Percentiles rank a stretch among this genome's conserved stretches.
Conservation (phyloP, 495 filamentous ascomycete species). For the Xylaria castorea region DNA sequence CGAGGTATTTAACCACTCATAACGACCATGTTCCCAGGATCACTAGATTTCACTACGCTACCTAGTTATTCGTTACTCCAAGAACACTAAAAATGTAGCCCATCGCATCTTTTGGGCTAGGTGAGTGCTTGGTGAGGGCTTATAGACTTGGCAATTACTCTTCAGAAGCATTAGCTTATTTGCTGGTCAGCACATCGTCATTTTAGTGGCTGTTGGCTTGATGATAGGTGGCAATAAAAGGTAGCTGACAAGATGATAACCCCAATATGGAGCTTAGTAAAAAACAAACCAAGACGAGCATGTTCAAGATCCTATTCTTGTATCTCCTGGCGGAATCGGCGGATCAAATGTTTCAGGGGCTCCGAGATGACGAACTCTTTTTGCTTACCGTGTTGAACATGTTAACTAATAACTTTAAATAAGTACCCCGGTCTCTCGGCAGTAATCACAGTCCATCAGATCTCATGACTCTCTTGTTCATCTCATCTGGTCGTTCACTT, state of each 20-base stretch:
- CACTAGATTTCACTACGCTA: neutral
- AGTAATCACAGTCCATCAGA: neutral
- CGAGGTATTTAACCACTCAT: neutral
- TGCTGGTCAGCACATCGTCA: constrained; percentile 22
- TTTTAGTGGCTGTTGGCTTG: constrained; percentile 17
- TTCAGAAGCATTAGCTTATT: constrained; percentile 1
- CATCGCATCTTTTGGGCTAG: neutral
- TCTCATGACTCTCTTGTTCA: neutral
- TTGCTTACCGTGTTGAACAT: neutral
- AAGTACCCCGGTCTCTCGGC: constrained; percentile 4
- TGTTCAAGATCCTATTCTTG: constrained; percentile 4
- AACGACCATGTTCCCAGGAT: neutral
- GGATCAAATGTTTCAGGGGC: neutral
- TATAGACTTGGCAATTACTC: constrained; percentile 22
- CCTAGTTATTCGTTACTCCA: neutral
- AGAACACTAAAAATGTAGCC: neutral
- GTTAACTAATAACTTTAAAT: constrained; percentile 10
- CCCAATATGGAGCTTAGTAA: constrained; percentile 3
- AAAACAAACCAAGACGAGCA: neutral
- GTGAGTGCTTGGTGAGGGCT: neutral
- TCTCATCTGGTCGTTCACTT: neutral
- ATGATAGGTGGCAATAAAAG: neutral
- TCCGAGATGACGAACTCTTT: neutral
- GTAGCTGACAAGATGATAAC: neutral
- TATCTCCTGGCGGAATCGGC: neutral